These are phyloP conservation scores for Mollisiaceae sp. DNA, from an alignment of 2,329 filamentous ascomycete genomes.

Conservation along the genomic window DNA sequence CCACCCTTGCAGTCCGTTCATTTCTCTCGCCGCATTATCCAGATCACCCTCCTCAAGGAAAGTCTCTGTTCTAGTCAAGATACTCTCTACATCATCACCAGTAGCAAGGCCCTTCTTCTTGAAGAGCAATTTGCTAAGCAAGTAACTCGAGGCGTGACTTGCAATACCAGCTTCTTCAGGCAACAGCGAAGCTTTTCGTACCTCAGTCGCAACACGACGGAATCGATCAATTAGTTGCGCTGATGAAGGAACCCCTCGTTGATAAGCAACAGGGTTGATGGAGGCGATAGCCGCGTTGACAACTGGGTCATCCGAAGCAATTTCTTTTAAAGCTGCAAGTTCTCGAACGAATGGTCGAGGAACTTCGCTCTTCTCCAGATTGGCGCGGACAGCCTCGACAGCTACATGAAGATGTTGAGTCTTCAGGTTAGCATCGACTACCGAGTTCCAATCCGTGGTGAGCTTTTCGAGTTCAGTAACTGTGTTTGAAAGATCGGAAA, in stretches of 20 bases:
- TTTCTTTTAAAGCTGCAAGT: conserved; percentile 92
- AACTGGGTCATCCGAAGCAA: conserved; percentile 81
- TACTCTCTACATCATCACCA: conserved; percentile 91
- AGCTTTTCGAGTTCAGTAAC: conserved; percentile 87
- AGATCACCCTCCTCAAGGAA: conserved; percentile 91
- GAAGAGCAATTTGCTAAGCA: conserved; percentile 94
- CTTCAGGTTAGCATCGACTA: conserved; percentile 87
- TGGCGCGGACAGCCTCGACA: conserved; percentile 87
- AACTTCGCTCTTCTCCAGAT: conserved; percentile 74
- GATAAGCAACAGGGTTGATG: conserved; percentile 92
- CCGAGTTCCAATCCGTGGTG: conserved; percentile 86
- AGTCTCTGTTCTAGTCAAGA: conserved; percentile 87
- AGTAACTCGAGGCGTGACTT: conserved; percentile 87
- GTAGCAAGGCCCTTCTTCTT: conserved; percentile 86
- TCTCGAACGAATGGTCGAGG: conserved; percentile 90
- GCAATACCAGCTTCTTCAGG: conserved; percentile 94
- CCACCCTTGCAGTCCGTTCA: conserved; percentile 93
- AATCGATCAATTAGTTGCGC: conserved; percentile 94
- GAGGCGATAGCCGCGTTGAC: conserved; percentile 95
- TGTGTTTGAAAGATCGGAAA: conserved; percentile 77
- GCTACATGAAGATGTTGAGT: conserved; percentile 97
- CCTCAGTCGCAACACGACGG: conserved; percentile 88
- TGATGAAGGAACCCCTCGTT: conserved; percentile 83
- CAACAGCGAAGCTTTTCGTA: conserved; percentile 90
- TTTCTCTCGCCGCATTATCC: conserved; percentile 89